Conservation (phyloP, 148 eudicot species). For the Fagopyrum homotropicum region DNA sequence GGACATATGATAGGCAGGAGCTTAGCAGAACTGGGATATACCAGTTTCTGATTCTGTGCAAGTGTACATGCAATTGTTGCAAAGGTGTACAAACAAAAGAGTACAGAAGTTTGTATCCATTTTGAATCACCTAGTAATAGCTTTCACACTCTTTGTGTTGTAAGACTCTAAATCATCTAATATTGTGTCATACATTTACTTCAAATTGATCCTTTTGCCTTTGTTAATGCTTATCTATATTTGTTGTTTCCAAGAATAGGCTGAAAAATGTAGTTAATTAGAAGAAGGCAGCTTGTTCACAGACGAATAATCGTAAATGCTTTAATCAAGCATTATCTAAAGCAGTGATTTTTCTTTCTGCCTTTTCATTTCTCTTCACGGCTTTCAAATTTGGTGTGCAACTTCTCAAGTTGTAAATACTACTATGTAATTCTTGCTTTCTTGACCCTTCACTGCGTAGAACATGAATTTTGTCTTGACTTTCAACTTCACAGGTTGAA, state of each 20-base stretch:
- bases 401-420: background rate
- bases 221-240: background rate
- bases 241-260: background rate
- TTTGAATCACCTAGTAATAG: background rate
- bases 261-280: background rate
- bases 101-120: background rate
- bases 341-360: background rate
- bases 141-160: background rate
- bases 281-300: background rate
- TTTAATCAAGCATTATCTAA: background rate
- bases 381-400: background rate
- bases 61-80: background rate
- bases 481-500: slow-evolving; percentile 55
- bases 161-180: background rate
- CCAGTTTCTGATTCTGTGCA: slow-evolving; percentile 1
- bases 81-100: background rate
- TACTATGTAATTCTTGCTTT: background rate
- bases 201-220: background rate
- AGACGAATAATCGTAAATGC: background rate
- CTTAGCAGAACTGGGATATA: background rate
- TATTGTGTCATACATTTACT: background rate
- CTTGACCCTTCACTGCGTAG: background rate
- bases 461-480: background rate
- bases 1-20: background rate
- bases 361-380: background rate